A percentile compares a stretch with the other conserved stretches of the same genome.
These are phyloP conservation scores for Melanopsichium pennsylvanicum DNA, from an alignment of 1,284 basidiomycete genomes.

Conservation along the genomic window DNA sequence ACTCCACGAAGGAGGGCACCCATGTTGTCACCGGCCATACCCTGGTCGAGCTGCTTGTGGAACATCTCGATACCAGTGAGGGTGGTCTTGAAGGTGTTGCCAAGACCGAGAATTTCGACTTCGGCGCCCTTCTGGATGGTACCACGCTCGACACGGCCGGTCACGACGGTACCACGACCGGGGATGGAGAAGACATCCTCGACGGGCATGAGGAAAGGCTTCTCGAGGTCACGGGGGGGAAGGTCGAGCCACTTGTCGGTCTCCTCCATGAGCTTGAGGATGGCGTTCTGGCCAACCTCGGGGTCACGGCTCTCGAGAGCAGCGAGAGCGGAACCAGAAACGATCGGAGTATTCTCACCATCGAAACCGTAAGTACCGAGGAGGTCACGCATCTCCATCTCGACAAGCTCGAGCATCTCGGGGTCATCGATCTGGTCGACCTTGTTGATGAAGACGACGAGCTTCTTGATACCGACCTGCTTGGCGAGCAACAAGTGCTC, in stretches of 20 bases:
- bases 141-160: slow-evolving; percentile 96
- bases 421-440: slow-evolving; percentile 94
- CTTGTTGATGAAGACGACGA: slow-evolving; percentile 99
- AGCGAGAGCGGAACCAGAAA: slow-evolving; percentile 95
- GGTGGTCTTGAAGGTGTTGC: slow-evolving; percentile 85
- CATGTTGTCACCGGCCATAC: slow-evolving; percentile 99
- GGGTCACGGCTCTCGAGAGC: slow-evolving; percentile 85
- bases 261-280: slow-evolving; percentile 82
- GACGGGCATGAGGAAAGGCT: slow-evolving; percentile 95
- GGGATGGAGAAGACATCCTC: slow-evolving; percentile 99
- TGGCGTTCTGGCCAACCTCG: slow-evolving; percentile 83
- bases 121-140: slow-evolving; percentile 90
- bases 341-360: slow-evolving; percentile 94
- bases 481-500: slow-evolving; percentile 97
- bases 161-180: slow-evolving; percentile 97
- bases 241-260: slow-evolving; percentile 96
- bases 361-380: slow-evolving; percentile 86
- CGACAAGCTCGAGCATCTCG: slow-evolving; percentile 99
- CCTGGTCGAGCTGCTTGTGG: slow-evolving; percentile 98
- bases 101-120: slow-evolving; percentile 91
- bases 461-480: slow-evolving; percentile 97
- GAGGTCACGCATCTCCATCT: slow-evolving; percentile 99
- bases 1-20: slow-evolving; percentile 94
- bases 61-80: slow-evolving; percentile 99
- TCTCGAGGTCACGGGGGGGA: slow-evolving; percentile 94